Percentiles rank a stretch among this genome's conserved stretches.
These are phyloP conservation scores for Atkinsonella hypoxylon DNA, from an alignment of 2,329 filamentous ascomycete genomes.

Conservation along the genomic window DNA sequence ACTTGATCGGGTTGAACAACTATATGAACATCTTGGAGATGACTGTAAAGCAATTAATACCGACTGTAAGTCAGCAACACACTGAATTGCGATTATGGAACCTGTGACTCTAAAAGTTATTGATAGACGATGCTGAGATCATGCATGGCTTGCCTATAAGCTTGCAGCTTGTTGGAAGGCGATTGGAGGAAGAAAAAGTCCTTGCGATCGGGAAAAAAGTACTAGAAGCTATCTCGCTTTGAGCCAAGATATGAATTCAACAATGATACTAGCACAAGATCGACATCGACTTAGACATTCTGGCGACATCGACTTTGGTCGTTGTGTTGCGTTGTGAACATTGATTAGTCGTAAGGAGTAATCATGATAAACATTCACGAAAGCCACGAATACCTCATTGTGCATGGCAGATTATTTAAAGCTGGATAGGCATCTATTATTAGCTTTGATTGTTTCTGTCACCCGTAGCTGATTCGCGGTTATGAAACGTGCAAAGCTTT, in stretches of 20 bases:
- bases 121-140: slow-evolving; percentile 24
- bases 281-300: no score
- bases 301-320: no score
- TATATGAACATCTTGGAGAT: slow-evolving; percentile 23
- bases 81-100: background rate
- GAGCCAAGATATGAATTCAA: background rate
- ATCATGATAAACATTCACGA: no score
- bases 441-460: no score
- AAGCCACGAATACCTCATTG: no score
- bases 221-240: slow-evolving; percentile 5
- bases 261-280: no score
- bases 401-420: no score
- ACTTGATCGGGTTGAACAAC: slow-evolving; percentile 21
- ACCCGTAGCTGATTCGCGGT: no score
- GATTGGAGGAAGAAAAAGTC: slow-evolving; percentile 29
- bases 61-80: slow-evolving; percentile 26
- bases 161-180: slow-evolving; percentile 30
- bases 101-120: background rate
- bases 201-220: slow-evolving; percentile 21
- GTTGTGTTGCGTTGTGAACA: no score
- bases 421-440: no score
- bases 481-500: no score
- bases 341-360: no score
- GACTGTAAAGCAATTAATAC: slow-evolving; percentile 25
- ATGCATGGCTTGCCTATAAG: slow-evolving; percentile 32